Evolutionary conservation across 1,284 basidiomycete species (phyloP).

Genomic region (Marasmius sp.): DNA sequence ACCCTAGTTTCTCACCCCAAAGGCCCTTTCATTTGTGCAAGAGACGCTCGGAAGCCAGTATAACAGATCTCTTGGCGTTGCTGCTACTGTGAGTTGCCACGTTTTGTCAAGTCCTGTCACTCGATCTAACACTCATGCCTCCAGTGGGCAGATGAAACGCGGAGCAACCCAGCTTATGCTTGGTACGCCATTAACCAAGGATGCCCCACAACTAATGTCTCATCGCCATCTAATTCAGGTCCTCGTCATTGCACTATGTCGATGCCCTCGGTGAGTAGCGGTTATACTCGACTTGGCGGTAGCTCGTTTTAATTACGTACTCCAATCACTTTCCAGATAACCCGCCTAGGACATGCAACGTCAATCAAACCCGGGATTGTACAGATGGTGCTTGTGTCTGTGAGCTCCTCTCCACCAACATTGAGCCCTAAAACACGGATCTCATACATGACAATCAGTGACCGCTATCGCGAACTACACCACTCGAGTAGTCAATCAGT

Average conservation of each 20-base stretch:
- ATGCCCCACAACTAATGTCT: neutral
- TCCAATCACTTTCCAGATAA: neutral
- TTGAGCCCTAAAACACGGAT: neutral
- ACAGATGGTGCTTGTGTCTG: conserved; percentile 39
- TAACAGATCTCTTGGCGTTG: conserved; percentile 42
- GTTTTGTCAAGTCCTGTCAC: neutral
- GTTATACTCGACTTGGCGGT: neutral
- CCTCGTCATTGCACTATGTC: conserved; percentile 44
- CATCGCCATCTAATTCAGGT: conserved; percentile 23
- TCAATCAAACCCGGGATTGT: conserved; percentile 45
- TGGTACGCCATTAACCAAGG: conserved; percentile 28
- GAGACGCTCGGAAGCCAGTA: conserved; percentile 42
- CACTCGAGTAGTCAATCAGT: conserved; percentile 32
- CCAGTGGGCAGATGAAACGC: conserved; percentile 3
- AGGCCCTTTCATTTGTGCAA: conserved; percentile 44
- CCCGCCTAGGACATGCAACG: conserved; percentile 33
- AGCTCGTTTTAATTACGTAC: neutral
- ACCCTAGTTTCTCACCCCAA: conserved; percentile 42
- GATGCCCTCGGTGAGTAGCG: conserved; percentile 44
- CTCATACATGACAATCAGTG: conserved; percentile 26
- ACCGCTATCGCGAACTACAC: conserved; percentile 58
- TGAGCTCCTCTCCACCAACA: conserved; percentile 24
- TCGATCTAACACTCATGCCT: neutral
- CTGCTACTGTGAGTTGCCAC: conserved; percentile 37
- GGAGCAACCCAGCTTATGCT: conserved; percentile 29